phyloP scores from a whole-genome alignment of 441 rosid species.

The Populus hybrid region DNA sequence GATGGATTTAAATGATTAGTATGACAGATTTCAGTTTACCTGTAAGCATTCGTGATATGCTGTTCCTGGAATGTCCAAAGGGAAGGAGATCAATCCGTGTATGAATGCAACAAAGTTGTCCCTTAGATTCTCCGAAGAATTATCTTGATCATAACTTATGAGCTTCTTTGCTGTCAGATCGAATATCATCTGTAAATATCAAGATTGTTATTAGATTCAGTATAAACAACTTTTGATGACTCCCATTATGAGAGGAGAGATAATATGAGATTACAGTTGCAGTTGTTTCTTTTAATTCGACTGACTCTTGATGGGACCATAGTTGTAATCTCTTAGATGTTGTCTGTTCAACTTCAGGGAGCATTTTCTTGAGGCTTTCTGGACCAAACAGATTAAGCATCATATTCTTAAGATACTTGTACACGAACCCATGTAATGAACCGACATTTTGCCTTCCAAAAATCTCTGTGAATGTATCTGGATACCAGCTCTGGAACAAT shows the following conservation, averaged over 20 bases:
- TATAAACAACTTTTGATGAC: slow-evolving; percentile 4
- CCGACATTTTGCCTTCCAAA: slow-evolving; percentile 88
- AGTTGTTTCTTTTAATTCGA: slow-evolving; percentile 85
- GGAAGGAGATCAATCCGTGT: slow-evolving; percentile 89
- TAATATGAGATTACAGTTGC: slow-evolving; percentile 61
- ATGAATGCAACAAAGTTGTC: slow-evolving; percentile 85
- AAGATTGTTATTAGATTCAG: slow-evolving; percentile 20
- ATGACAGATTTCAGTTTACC: slow-evolving; percentile 37
- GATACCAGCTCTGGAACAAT: slow-evolving; percentile 93
- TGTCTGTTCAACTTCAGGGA: slow-evolving; percentile 68
- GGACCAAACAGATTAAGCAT: slow-evolving; percentile 86
- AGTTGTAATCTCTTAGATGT: slow-evolving; percentile 48
- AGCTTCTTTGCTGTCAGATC: slow-evolving; percentile 91
- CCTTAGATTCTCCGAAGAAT: slow-evolving; percentile 74
- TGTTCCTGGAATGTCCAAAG: slow-evolving; percentile 87
- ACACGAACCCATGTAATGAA: slow-evolving; percentile 87
- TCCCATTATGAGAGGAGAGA: slow-evolving; percentile 8
- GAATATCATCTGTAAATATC: slow-evolving; percentile 75
- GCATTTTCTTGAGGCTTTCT: slow-evolving; percentile 80
- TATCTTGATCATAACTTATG: slow-evolving; percentile 81
- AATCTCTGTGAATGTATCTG: slow-evolving; percentile 85
- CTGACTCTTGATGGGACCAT: slow-evolving; percentile 59
- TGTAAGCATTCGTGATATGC: slow-evolving; percentile 88
- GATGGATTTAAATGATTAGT: neutral
- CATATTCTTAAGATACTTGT: slow-evolving; percentile 89